Conservation (phyloP, 768 basidiomycete genomes). For the Cytidiella melzeri region DNA sequence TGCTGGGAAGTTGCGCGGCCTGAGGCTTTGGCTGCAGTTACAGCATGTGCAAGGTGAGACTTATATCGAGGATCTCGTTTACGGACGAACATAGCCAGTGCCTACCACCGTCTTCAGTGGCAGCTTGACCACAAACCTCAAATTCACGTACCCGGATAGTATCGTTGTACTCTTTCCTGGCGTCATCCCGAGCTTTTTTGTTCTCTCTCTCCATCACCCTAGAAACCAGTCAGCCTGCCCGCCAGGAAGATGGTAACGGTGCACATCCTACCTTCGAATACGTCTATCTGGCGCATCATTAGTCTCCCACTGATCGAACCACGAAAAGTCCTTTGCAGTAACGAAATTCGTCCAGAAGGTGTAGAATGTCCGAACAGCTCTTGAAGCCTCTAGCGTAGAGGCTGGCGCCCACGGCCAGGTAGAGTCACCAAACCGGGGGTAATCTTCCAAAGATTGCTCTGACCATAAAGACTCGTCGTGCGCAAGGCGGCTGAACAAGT, state of each 20-base stretch:
- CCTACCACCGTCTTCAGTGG: conserved; percentile 33
- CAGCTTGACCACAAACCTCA: background rate
- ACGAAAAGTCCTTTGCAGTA: conserved; percentile 82
- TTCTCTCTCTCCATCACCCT: conserved; percentile 96
- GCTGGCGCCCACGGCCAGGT: conserved; percentile 63
- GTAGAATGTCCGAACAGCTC: conserved; percentile 73
- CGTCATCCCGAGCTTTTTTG: conserved; percentile 84
- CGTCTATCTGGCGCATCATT: conserved; percentile 83
- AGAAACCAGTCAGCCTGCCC: background rate
- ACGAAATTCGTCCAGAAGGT: conserved; percentile 80
- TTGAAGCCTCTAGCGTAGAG: conserved; percentile 37
- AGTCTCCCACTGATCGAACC: conserved; percentile 81
- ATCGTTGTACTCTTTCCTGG: conserved; percentile 88
- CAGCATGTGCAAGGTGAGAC: conserved; percentile 40
- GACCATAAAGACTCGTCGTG: conserved; percentile 65
- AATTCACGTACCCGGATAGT: conserved; percentile 64
- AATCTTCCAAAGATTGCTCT: conserved; percentile 29
- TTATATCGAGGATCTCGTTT: conserved; percentile 91
- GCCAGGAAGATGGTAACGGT: conserved; percentile 1
- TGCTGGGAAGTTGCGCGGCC: conserved; percentile 3
- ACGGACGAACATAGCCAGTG: conserved; percentile 66
- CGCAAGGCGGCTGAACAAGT: conserved; percentile 77
- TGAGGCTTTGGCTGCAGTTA: background rate
- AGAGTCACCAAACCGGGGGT: conserved; percentile 80
- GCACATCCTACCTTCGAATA: conserved; percentile 58